Base-by-base conservation (phyloP, 306 rosid species). In the Cercis canadensis region DNA sequence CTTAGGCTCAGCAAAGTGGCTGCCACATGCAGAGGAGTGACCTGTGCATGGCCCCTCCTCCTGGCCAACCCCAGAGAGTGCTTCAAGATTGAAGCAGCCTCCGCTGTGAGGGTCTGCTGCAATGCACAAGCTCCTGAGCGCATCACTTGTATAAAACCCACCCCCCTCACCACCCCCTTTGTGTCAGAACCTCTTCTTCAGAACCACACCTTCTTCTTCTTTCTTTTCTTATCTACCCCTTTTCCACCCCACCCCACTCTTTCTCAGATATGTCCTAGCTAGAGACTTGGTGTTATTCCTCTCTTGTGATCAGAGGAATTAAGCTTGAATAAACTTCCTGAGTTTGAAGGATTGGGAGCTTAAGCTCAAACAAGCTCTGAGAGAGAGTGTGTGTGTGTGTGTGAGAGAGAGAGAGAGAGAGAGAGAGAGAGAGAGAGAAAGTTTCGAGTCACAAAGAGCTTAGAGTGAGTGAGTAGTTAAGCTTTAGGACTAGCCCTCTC, bases 101-200 rank as follows among this genome's bases (percentile, higher is more conserved):
- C 97, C 62, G 92, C 84, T 73, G 97, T 87, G 87, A 92, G 96
- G 92, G 97, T 89, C 90, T 92, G 97, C 84, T 87, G 92, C 58
- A 84, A 87, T 50, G 86, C 87, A 79, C 96, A 80, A 67, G 60
- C 92, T 82, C 92, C 94, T 82, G 97, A 84, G 81, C 96, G 97
- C 97, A 92, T 92, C 81, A 87, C 97, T 87, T 79, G 86, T 18
- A 46, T 21, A 58, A 71, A 82, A 68, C 76, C 89, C 87, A 51
- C 72, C 89, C 92, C 96, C 88, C 68, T 40, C 80, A 61, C 78
- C 86, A 77, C 77, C 85, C 77, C 43, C 49, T 75, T 67, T 55
- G 51, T 57, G 32, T 54, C 4, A 44, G 7, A 79, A 15, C 70
- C 59, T 50, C 72, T 66, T 65, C 24, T 61, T 62, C 49, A 62